Evolutionary conservation across 2,329 filamentous ascomycete species (phyloP).

Genomic region (Cytospora piceicola): DNA sequence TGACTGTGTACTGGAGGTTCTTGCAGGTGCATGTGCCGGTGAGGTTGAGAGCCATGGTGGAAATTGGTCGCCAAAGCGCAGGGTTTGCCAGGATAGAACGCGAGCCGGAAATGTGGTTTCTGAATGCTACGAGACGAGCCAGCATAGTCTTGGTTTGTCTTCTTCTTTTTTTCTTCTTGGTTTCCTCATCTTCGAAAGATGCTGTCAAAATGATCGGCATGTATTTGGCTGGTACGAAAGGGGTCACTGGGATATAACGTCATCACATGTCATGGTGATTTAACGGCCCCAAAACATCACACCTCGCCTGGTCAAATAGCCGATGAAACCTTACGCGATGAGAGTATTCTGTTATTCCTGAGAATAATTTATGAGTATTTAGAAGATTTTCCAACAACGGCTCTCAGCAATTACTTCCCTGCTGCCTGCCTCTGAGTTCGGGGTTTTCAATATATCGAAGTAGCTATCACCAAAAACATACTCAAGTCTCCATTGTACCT

Average conservation of each 20-base stretch:
- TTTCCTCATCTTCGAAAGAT: neutral
- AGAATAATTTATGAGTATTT: no score
- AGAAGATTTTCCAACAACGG: neutral
- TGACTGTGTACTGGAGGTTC: slow-evolving; percentile 35
- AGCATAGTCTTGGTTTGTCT: neutral
- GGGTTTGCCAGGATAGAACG: neutral
- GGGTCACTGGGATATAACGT: neutral
- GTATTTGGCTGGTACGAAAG: neutral
- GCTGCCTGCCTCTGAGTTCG: neutral
- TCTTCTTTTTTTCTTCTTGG: neutral
- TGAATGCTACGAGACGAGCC: neutral
- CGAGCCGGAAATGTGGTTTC: neutral
- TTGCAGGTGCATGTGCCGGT: slow-evolving; percentile 36
- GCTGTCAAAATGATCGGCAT: slow-evolving; percentile 6
- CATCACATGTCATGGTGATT: slow-evolving; percentile 17
- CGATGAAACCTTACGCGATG: no score
- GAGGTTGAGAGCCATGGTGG: slow-evolving; percentile 27
- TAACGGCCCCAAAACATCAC: neutral
- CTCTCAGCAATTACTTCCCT: neutral
- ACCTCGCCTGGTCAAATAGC: neutral
- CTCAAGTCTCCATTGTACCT: neutral
- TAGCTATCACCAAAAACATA: neutral
- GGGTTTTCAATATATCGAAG: neutral
- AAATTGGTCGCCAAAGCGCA: neutral
- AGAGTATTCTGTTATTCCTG: no score